A percentile compares a stretch with the other conserved stretches of the same genome.
phyloP scores from a whole-genome alignment of 163 green algal species.

The Coccomyxa subellipsoidea region DNA sequence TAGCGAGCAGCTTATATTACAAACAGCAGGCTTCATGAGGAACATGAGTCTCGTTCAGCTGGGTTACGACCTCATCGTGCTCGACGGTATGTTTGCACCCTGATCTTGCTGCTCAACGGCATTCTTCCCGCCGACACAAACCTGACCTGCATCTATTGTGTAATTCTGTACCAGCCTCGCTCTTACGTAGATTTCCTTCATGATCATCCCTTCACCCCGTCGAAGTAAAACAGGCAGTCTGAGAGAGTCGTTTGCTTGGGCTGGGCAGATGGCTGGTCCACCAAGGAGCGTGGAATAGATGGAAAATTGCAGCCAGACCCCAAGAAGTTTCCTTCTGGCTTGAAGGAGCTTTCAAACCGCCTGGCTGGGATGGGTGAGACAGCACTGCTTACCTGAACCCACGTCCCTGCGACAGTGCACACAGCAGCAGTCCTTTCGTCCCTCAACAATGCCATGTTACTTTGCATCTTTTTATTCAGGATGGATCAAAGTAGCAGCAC shows the following conservation, averaged over 20 bases:
- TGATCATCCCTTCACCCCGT: neutral
- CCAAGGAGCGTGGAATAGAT: neutral
- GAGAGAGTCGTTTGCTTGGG: neutral
- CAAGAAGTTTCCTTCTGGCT: slow-evolving; percentile 1
- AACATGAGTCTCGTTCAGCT: slow-evolving; percentile 50
- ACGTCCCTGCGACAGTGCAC: neutral
- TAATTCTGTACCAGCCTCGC: neutral
- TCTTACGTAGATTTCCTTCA: no score
- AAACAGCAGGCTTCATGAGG: slow-evolving; percentile 60
- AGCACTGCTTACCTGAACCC: neutral
- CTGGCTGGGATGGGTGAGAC: neutral
- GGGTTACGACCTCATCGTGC: slow-evolving; percentile 58
- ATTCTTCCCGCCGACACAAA: neutral
- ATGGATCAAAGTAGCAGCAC: no score
- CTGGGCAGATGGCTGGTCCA: slow-evolving; percentile 1
- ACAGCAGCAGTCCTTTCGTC: no score
- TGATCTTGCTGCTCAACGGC: neutral
- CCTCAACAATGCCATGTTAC: no score
- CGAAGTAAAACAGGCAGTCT: neutral
- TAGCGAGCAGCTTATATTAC: slow-evolving; percentile 48
- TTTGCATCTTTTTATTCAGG: no score
- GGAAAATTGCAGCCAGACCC: neutral
- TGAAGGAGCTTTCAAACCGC: neutral
- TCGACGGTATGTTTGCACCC: slow-evolving; percentile 38
- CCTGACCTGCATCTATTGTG: neutral